Conservation (phyloP, 2,329 filamentous ascomycete species). For the Onygenales sp. region DNA sequence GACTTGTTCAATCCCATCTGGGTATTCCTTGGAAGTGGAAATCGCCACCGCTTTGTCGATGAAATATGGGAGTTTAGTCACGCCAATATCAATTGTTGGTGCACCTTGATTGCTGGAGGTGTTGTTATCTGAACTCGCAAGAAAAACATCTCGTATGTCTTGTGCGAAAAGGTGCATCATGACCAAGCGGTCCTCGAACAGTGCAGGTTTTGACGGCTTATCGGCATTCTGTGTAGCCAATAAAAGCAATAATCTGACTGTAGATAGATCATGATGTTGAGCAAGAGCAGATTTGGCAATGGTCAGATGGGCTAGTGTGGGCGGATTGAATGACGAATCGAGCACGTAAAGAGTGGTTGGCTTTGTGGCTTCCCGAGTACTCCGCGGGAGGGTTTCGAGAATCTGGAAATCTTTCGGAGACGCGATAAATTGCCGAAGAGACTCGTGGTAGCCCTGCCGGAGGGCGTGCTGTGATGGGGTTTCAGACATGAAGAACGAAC, state of each 20-base stretch:
- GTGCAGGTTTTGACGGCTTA: constrained; percentile 44
- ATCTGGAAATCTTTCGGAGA: constrained; percentile 28
- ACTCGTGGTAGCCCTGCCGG: constrained; percentile 27
- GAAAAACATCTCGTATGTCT: constrained; percentile 21
- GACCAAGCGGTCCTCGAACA: constrained; percentile 38
- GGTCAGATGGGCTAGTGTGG: constrained; percentile 48
- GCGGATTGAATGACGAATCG: constrained; percentile 59
- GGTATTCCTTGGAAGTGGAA: constrained; percentile 27
- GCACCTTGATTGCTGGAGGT: constrained; percentile 5
- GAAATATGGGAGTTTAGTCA: constrained; percentile 41
- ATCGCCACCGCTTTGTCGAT: constrained; percentile 39
- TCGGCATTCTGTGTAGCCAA: constrained; percentile 58
- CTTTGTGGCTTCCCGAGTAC: constrained; percentile 7
- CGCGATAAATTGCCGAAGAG: constrained; percentile 35
- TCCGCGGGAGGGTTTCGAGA: constrained; percentile 18
- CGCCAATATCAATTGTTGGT: constrained; percentile 36
- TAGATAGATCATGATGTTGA: constrained; percentile 16
- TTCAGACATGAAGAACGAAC: background rate
- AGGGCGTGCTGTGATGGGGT: constrained; percentile 19
- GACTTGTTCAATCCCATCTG: constrained; percentile 30
- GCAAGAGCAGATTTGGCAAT: constrained; percentile 46
- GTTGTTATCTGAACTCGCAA: background rate
- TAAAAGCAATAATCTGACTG: constrained; percentile 45
- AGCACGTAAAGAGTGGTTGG: constrained; percentile 49
- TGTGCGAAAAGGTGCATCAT: constrained; percentile 42